Evolutionary conservation across 2,329 filamentous ascomycete genomes (phyloP).

Genomic region (Ceratocystis eucalypticola): DNA sequence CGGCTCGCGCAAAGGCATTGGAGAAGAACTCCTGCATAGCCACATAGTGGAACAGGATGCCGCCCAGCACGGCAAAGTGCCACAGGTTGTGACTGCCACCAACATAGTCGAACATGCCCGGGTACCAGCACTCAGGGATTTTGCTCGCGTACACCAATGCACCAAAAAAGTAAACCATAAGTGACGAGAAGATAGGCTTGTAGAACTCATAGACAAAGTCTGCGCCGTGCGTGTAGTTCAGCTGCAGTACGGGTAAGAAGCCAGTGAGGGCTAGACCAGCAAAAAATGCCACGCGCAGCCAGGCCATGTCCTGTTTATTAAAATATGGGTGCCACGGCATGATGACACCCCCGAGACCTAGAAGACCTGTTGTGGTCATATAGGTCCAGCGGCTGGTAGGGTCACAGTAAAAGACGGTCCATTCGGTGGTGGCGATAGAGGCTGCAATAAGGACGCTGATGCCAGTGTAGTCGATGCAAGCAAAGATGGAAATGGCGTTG

Average conservation of each 20-base stretch:
- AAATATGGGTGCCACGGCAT: conserved; percentile 94
- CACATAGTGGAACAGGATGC: conserved; percentile 91
- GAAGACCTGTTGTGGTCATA: conserved; percentile 63
- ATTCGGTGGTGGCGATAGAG: conserved; percentile 95
- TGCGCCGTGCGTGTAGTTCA: conserved; percentile 63
- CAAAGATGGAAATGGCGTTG: conserved; percentile 80
- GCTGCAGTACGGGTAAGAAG: conserved; percentile 75
- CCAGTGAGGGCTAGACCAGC: conserved; percentile 76
- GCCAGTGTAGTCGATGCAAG: conserved; percentile 95
- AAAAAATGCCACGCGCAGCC: conserved; percentile 85
- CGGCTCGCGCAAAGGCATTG: conserved; percentile 55
- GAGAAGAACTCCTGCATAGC: conserved; percentile 95
- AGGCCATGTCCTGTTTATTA: conserved; percentile 84
- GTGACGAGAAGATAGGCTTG: conserved; percentile 68
- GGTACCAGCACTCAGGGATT: conserved; percentile 82
- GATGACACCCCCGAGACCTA: conserved; percentile 78
- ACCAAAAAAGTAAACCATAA: conserved; percentile 73
- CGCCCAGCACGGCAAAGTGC: conserved; percentile 87
- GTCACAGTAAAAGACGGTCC: conserved; percentile 97
- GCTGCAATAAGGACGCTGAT: conserved; percentile 91
- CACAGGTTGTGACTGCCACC: conserved; percentile 95
- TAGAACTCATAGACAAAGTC: conserved; percentile 83
- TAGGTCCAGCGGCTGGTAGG: conserved; percentile 75
- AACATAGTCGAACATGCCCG: conserved; percentile 87
- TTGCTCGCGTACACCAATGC: conserved; percentile 84